Percentiles rank a stretch among this genome's conserved stretches.
phyloP scores from a whole-genome alignment of 192 early-diverging fungal species.

The Coemansia sp. region DNA sequence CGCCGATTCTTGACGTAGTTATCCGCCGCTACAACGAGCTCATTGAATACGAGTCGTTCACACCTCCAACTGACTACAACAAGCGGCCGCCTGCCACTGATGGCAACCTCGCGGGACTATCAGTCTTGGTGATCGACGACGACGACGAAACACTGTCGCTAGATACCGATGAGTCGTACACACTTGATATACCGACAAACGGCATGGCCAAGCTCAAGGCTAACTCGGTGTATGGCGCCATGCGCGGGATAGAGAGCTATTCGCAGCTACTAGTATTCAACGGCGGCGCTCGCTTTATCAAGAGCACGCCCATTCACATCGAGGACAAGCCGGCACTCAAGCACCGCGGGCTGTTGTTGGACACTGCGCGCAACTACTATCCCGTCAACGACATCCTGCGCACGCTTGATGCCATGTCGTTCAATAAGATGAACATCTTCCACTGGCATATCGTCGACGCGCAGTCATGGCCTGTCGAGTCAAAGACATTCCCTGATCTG shows the following conservation, averaged over 20 bases:
- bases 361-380: constrained; percentile 72
- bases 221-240: constrained; percentile 66
- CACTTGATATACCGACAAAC: constrained; percentile 60
- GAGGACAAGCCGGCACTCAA: constrained; percentile 63
- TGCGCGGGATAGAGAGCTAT: constrained; percentile 73
- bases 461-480: constrained; percentile 73
- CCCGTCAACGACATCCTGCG: constrained; percentile 60
- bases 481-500: constrained; percentile 65
- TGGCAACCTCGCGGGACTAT: constrained; percentile 39
- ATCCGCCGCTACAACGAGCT: constrained; percentile 56
- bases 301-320: constrained; percentile 62
- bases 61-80: constrained; percentile 55
- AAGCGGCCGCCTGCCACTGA: constrained; percentile 9
- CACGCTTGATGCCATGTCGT: constrained; percentile 71
- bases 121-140: constrained; percentile 51
- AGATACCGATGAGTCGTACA: constrained; percentile 73
- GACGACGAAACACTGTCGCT: constrained; percentile 56
- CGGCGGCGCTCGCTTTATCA: constrained; percentile 50
- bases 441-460: constrained; percentile 80
- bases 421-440: constrained; percentile 76
- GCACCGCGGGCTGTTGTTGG: constrained; percentile 73
- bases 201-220: constrained; percentile 61
- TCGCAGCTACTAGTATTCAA: constrained; percentile 65
- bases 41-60: constrained; percentile 56
- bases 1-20: constrained; percentile 53